Evolutionary conservation across 2,329 filamentous ascomycete species (phyloP).

Genomic region (Sphaerulina vaccinii): DNA sequence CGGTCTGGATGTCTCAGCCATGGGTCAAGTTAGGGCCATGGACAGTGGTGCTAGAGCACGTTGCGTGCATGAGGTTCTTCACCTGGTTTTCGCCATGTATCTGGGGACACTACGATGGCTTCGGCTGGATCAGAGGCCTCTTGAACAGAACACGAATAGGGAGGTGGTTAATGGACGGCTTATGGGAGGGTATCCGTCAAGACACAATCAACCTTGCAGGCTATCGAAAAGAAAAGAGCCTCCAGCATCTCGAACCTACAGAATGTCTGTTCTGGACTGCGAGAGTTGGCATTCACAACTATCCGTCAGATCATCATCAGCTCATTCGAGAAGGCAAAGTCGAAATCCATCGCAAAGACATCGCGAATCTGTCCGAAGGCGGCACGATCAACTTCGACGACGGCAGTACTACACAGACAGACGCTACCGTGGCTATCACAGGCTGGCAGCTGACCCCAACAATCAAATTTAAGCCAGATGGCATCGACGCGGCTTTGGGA

Average conservation of each 20-base stretch:
- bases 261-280: constrained; percentile 51
- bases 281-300: constrained; percentile 61
- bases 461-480: constrained; percentile 41
- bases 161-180: constrained; percentile 53
- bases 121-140: constrained; percentile 52
- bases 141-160: constrained; percentile 59
- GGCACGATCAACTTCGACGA: constrained; percentile 8
- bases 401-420: constrained; percentile 40
- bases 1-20: constrained; percentile 57
- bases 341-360: constrained; percentile 55
- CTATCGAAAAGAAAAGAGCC: constrained; percentile 43
- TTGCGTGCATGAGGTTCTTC: constrained; percentile 64
- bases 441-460: constrained; percentile 56
- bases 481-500: constrained; percentile 14
- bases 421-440: constrained; percentile 56
- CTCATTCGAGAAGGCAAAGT: constrained; percentile 54
- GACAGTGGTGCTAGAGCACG: constrained; percentile 66
- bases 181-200: constrained; percentile 56
- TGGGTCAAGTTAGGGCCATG: constrained; percentile 60
- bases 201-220: constrained; percentile 51
- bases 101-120: constrained; percentile 66
- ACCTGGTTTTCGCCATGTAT: constrained; percentile 73
- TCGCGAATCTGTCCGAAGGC: not conserved
- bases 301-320: constrained; percentile 54
- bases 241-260: constrained; percentile 43